phyloP scores from a whole-genome alignment of 345 rosid genomes.

The Angophora floribunda region DNA sequence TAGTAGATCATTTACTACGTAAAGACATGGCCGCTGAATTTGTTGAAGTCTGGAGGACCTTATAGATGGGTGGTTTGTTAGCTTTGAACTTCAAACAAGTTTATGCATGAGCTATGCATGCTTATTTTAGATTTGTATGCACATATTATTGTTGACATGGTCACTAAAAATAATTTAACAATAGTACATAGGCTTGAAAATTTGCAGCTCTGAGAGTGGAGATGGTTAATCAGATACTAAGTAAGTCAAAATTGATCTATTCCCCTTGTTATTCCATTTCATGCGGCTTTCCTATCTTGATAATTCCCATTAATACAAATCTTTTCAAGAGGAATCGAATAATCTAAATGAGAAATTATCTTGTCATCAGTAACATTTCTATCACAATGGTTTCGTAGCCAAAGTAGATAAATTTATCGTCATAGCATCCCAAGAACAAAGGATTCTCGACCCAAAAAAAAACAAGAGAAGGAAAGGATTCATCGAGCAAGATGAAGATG shows the following conservation, averaged over 20 bases:
- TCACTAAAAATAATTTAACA: too few species aligned
- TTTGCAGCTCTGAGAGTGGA: background rate
- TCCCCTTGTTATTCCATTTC: background rate
- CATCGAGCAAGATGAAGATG: background rate
- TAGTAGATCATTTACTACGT: background rate
- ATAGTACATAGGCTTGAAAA: too few species aligned
- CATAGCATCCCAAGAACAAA: background rate
- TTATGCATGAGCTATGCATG: background rate
- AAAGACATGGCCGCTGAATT: background rate
- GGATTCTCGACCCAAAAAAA: background rate
- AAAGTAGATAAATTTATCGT: background rate
- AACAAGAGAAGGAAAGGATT: background rate
- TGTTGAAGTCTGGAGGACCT: background rate
- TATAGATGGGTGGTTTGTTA: too few species aligned
- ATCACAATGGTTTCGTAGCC: too few species aligned
- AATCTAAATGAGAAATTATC: background rate
- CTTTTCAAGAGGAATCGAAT: background rate
- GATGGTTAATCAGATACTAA: fast-evolving
- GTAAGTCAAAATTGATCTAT: background rate
- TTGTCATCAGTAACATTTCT: background rate
- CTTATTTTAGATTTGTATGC: background rate
- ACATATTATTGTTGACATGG: background rate
- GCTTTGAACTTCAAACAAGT: background rate
- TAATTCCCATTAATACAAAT: background rate
- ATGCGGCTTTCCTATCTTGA: background rate